Conservation (phyloP, 345 rosid genomes). For the Lepidium africanum region DNA sequence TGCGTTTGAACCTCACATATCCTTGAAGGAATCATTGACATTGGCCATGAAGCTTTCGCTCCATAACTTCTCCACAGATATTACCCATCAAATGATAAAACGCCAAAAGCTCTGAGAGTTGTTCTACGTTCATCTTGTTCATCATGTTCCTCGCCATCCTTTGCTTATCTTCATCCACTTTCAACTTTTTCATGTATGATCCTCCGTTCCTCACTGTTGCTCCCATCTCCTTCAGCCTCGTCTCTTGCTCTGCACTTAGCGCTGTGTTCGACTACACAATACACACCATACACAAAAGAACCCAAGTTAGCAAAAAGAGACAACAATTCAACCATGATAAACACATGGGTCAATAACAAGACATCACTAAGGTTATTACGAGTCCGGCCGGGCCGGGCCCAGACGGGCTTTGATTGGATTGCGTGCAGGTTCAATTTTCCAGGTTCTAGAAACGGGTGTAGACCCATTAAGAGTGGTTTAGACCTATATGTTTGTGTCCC, state of each 20-base stretch:
- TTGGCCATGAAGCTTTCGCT: conserved; percentile 43
- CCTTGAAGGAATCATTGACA: conserved; percentile 28
- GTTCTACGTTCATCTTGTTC: conserved; percentile 65
- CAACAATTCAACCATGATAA: background rate
- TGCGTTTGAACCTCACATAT: conserved; percentile 15
- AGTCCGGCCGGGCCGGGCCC: background rate
- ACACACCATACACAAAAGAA: background rate
- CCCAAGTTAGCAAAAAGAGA: background rate
- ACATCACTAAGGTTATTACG: background rate
- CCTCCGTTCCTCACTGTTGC: conserved; percentile 83
- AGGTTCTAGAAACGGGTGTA: background rate
- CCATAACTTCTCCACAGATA: conserved; percentile 68
- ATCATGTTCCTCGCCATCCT: conserved; percentile 52
- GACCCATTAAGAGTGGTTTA: background rate
- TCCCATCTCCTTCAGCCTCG: conserved; percentile 84
- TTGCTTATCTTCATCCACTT: conserved; percentile 57
- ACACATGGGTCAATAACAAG: background rate
- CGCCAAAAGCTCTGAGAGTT: conserved; percentile 66
- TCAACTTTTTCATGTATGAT: conserved; percentile 50
- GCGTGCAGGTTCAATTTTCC: background rate
- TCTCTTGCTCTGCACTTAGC: conserved; percentile 66
- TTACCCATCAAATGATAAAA: conserved; percentile 76
- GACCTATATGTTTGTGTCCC: background rate
- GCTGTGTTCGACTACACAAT: conserved; percentile 64
- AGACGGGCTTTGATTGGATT: no score